Evolutionary conservation across 441 rosid species (phyloP).

Genomic region (Mallotus repandus): DNA sequence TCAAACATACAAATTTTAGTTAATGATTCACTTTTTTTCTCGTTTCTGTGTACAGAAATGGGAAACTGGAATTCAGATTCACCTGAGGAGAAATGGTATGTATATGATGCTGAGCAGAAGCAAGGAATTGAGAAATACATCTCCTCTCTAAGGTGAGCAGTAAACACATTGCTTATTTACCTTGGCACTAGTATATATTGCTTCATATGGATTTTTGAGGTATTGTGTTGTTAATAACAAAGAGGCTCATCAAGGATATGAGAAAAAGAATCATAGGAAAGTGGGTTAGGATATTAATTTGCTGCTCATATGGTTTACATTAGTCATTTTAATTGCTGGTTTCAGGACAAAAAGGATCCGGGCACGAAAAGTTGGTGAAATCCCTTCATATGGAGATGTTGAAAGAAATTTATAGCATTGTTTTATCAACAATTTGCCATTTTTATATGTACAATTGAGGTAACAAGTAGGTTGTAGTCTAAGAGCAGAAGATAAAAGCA

Average conservation of each 20-base stretch:
- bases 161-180: conserved; percentile 21
- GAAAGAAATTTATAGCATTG: conserved; percentile 17
- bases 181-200: neutral
- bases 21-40: neutral
- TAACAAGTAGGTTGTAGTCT: neutral
- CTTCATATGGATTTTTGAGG: too few relatives aligned
- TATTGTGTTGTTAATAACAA: too few relatives aligned
- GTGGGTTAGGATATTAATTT: too few relatives aligned
- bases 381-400: neutral
- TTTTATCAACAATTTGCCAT: neutral
- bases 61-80: conserved; percentile 36
- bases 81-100: conserved; percentile 63
- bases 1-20: conserved; percentile 3
- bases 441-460: conserved; percentile 4
- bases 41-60: conserved; percentile 35
- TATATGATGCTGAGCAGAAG: conserved; percentile 55
- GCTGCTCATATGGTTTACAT: too few relatives aligned
- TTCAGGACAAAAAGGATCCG: conserved; percentile 38
- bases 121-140: conserved; percentile 62
- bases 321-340: conserved; percentile 10
- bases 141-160: conserved; percentile 49
- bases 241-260: too few relatives aligned
- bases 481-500: neutral
- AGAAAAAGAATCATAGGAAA: too few relatives aligned
- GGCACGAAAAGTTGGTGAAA: conserved; percentile 12